Evolutionary conservation across 2,329 filamentous ascomycete species (phyloP).

Genomic region (Claviceps lovelessii): DNA sequence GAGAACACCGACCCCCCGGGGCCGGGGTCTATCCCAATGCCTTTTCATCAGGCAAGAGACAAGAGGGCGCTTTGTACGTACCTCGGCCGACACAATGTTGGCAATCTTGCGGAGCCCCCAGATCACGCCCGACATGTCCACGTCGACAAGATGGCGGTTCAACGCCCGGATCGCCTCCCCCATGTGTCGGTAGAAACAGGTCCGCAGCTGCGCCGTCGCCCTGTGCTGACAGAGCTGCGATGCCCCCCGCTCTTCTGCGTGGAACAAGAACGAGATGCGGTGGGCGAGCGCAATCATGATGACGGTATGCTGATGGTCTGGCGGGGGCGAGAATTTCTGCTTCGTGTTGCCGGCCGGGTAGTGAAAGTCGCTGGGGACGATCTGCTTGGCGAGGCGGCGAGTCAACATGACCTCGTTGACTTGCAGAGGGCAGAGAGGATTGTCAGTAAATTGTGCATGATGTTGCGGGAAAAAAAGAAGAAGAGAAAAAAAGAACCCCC

Average conservation of each 20-base stretch:
- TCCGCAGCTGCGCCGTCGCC: neutral
- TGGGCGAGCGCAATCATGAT: neutral
- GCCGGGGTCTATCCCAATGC: no score
- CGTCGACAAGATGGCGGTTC: neutral
- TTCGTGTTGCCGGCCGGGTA: neutral
- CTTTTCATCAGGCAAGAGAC: no score
- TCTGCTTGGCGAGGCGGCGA: constrained; percentile 1
- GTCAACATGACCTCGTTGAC: neutral
- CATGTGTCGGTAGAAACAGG: neutral
- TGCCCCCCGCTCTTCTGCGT: neutral
- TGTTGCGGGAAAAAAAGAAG: no score
- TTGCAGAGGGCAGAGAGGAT: neutral
- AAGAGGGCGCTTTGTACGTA: neutral
- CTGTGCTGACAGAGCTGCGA: neutral
- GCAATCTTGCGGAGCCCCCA: neutral
- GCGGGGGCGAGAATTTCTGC: neutral
- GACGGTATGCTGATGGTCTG: neutral
- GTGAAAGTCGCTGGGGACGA: neutral
- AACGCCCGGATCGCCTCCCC: neutral
- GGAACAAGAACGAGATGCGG: neutral
- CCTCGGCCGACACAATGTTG: constrained; percentile 1
- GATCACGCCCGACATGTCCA: neutral
- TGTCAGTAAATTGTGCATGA: neutral
- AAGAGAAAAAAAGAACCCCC: no score
- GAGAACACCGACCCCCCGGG: neutral